phyloP scores from a whole-genome alignment of 371 early-diverging fungal genomes.

The Mortierella sp. region DNA sequence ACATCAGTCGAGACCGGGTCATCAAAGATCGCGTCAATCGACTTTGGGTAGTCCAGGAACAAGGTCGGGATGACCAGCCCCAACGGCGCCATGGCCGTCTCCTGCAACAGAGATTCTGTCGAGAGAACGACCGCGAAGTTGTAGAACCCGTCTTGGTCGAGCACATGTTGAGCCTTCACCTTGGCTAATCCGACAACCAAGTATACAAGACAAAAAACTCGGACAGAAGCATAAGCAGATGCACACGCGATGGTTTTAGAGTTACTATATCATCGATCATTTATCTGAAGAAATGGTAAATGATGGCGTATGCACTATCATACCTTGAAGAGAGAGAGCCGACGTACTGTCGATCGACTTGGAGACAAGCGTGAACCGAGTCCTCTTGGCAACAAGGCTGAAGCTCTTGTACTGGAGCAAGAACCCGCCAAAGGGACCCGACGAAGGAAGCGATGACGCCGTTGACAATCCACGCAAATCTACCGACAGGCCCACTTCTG shows the following conservation, averaged over 20 bases:
- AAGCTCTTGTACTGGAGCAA: slow-evolving; percentile 1
- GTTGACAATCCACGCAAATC: background rate
- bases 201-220: no score
- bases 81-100: background rate
- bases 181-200: no score
- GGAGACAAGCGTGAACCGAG: background rate
- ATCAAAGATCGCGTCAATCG: background rate
- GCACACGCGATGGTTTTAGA: no score
- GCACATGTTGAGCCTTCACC: background rate
- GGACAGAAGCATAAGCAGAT: no score
- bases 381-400: background rate
- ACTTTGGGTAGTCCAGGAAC: background rate
- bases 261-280: background rate
- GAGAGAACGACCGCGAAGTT: background rate
- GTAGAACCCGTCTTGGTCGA: background rate
- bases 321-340: background rate
- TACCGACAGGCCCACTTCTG: background rate
- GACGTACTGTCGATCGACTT: background rate
- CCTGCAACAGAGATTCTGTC: background rate
- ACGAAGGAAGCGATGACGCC: background rate
- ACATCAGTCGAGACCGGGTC: background rate
- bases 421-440: background rate
- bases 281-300: background rate
- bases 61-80: background rate
- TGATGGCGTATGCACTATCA: background rate